Evolutionary conservation across 2,329 filamentous ascomycete genomes (phyloP).

Genomic region (Cladophialophora exuberans): DNA sequence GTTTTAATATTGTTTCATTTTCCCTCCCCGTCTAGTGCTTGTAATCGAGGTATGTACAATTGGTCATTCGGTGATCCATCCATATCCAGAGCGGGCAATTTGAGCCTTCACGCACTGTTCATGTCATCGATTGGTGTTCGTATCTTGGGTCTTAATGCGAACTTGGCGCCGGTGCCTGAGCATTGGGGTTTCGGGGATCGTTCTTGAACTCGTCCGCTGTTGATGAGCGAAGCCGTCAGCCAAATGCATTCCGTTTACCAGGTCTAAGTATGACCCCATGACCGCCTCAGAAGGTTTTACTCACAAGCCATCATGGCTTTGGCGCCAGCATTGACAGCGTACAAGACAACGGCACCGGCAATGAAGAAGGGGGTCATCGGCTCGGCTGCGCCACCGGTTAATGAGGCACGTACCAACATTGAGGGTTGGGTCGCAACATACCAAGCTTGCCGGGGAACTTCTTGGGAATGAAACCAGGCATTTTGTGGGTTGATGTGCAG

Average conservation of each 20-base stretch:
- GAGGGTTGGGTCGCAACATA: conserved; percentile 51
- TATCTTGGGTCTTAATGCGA: conserved; percentile 10
- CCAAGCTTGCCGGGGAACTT: conserved; percentile 79
- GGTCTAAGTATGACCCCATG: background rate
- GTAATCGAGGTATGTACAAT: conserved; percentile 28
- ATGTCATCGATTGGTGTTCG: background rate
- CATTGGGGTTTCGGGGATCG: conserved; percentile 78
- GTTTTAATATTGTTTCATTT: conserved; percentile 17
- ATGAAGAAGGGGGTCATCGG: conserved; percentile 92
- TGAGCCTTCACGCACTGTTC: background rate
- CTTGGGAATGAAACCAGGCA: conserved; percentile 76
- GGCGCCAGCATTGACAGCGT: conserved; percentile 86
- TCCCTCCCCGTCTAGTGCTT: conserved; percentile 24
- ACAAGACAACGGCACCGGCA: conserved; percentile 88
- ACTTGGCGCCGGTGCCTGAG: conserved; percentile 34
- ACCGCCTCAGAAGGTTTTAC: conserved; percentile 39
- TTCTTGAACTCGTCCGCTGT: conserved; percentile 94
- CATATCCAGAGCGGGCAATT: background rate
- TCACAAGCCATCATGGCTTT: conserved; percentile 78
- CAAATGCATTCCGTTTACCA: conserved; percentile 3
- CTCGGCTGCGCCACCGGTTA: conserved; percentile 63
- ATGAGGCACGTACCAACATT: background rate
- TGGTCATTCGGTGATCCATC: conserved; percentile 6
- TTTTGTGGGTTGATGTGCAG: conserved; percentile 47
- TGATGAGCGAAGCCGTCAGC: conserved; percentile 32